These are phyloP conservation scores for Fimicolochytrium jonesii DNA, from an alignment of 192 early-diverging fungal genomes.

Conservation along the genomic window DNA sequence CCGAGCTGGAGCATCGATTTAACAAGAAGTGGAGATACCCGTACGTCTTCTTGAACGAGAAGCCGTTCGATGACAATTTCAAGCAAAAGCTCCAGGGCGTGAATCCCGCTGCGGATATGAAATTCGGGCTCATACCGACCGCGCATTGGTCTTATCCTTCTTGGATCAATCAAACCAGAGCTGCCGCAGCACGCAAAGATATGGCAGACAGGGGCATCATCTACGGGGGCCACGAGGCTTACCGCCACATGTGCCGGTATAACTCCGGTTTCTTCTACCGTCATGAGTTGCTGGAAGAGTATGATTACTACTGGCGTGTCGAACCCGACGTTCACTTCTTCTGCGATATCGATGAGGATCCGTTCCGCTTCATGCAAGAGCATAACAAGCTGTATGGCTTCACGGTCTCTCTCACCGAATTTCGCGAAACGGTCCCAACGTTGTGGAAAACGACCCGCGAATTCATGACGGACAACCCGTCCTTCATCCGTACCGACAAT, in stretches of 20 bases:
- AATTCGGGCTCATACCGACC: conserved; percentile 62
- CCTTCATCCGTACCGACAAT: conserved; percentile 10
- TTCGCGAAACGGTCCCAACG: conserved; percentile 60
- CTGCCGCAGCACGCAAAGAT: conserved; percentile 45
- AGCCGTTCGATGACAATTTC: conserved; percentile 69
- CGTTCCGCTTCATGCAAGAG: conserved; percentile 71
- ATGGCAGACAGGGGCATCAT: conserved; percentile 57
- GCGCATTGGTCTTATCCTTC: conserved; percentile 75
- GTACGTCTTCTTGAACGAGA: conserved; percentile 80
- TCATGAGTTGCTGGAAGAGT: conserved; percentile 62
- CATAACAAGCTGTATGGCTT: conserved; percentile 75
- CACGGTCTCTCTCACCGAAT: conserved; percentile 68
- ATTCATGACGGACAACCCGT: conserved; percentile 12
- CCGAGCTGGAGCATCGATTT: conserved; percentile 68
- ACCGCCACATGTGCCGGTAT: conserved; percentile 87
- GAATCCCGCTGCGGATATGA: conserved; percentile 14
- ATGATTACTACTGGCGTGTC: conserved; percentile 81
- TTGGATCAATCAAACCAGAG: conserved; percentile 64
- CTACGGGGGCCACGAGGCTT: conserved; percentile 70
- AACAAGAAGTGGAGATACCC: conserved; percentile 74
- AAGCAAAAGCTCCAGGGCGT: conserved; percentile 6
- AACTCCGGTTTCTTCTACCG: conserved; percentile 74
- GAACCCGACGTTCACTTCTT: conserved; percentile 75
- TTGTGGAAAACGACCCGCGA: conserved; percentile 54
- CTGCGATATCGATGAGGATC: conserved; percentile 80